Percentiles rank a stretch among this genome's conserved stretches.
phyloP scores from a whole-genome alignment of 2,329 filamentous ascomycete species.

The Fusarium robinianum region DNA sequence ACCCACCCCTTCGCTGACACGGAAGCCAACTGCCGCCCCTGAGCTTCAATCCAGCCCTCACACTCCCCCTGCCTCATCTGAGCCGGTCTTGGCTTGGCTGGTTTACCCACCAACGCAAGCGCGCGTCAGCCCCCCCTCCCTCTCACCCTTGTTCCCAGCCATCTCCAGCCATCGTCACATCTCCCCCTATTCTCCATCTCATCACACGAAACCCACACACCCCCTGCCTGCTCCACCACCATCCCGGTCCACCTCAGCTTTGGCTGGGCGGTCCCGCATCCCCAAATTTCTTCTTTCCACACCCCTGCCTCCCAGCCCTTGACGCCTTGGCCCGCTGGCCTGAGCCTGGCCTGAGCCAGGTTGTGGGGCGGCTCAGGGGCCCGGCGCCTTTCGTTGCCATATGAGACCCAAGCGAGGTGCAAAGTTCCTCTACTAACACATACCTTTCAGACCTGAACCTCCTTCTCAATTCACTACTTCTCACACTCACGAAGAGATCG shows the following conservation, averaged over 20 bases:
- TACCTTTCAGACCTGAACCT: constrained; percentile 43
- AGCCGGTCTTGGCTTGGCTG: constrained; percentile 21
- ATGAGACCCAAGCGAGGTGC: constrained; percentile 40
- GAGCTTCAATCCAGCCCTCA: constrained; percentile 12
- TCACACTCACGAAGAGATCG: constrained; percentile 68
- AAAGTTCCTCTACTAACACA: constrained; percentile 39
- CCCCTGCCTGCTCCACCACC: constrained; percentile 22
- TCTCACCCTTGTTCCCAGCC: constrained; percentile 27
- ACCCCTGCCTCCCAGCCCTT: constrained; percentile 26
- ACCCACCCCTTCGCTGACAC: constrained; percentile 5
- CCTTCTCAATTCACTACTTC: constrained; percentile 55
- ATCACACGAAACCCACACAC: constrained; percentile 22
- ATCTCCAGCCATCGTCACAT: constrained; percentile 29
- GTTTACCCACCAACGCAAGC: constrained; percentile 31
- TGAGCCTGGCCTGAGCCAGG: constrained; percentile 33
- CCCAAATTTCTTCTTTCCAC: constrained; percentile 35
- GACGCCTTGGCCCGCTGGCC: constrained; percentile 28
- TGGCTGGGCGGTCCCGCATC: constrained; percentile 24
- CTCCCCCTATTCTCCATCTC: constrained; percentile 16
- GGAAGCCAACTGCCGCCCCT: constrained; percentile 24
- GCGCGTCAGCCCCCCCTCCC: constrained; percentile 25
- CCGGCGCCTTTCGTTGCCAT: constrained; percentile 36
- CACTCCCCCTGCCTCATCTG: constrained; percentile 2
- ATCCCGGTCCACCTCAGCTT: constrained; percentile 28
- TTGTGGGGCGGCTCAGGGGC: constrained; percentile 35